Evolutionary conservation across 257 asterid species (phyloP), one percentile per base, ranked within the genome.

Genomic region (Nicotiana knightiana): DNA sequence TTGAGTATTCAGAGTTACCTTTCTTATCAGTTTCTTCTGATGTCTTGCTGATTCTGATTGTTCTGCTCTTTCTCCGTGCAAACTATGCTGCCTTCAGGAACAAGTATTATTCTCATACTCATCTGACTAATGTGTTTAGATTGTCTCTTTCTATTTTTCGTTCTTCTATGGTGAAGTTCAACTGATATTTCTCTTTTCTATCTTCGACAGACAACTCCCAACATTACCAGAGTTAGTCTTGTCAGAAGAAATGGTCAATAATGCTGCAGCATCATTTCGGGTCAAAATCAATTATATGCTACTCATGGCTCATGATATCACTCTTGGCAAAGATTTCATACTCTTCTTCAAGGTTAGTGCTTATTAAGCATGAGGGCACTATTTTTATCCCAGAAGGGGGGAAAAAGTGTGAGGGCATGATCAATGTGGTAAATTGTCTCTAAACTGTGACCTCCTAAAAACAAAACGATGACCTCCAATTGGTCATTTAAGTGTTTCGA

Each of bases 261-360:
- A 87, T 84, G 97, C 98, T 79, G 97, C 97, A 33, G 95, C 97
- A 80, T 94, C 98, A 66, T 96, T 96, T 84, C 98, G 97, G 85
- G 97, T 89, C 76, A 94, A 96, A 92, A 87, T 91, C 71, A 96
- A 96, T 86, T 94, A 90, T 85, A 83, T 93, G 94, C 92, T 96
- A 83, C 97, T 94, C 85, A 91, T 96, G 99, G 98, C 99, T 82
- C 98, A 96, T 85, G 98, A 96, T 88, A 93, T 96, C 83, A 90
- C 97, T 83, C 95, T 93, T 59, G 99, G 97, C 85, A 96, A 93
- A 87, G 99, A 96, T 86, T 96, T 96, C 88, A 88, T 90, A 83
- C 95, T 94, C 83, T 96, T 96, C 84, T 91, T 96, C 90, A 92
- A 89, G 99, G 99, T 94, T 82, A 83, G 92, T 87, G 24, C 79